These are phyloP conservation scores for Aspergillus fumigatus DNA, from an alignment of 2,329 filamentous ascomycete species.

Conservation along the genomic window DNA sequence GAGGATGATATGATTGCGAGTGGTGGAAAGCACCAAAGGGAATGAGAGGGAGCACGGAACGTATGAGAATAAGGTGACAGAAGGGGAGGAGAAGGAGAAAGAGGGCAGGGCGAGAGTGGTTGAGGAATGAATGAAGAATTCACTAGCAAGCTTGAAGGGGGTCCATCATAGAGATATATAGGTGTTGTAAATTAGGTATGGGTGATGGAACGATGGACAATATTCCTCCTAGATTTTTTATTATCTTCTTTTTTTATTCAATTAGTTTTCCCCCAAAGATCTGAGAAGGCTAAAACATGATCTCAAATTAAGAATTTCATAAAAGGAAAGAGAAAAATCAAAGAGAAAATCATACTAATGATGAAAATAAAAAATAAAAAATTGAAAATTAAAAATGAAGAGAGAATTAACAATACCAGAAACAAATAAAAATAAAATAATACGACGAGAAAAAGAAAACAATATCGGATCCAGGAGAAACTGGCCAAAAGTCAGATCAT, in stretches of 20 bases:
- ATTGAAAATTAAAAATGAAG: no score
- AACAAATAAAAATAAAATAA: slow-evolving; percentile 1
- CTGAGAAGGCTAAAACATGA: slow-evolving; percentile 1
- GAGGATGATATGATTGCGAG: not conserved
- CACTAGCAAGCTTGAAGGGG: slow-evolving; percentile 23
- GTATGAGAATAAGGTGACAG: slow-evolving; percentile 9
- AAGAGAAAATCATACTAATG: slow-evolving; percentile 4
- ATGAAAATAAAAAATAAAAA: slow-evolving; percentile 1
- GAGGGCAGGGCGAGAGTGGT: slow-evolving; percentile 14
- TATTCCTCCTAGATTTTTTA: not conserved
- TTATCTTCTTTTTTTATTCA: not conserved
- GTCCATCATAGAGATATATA: slow-evolving; percentile 33
- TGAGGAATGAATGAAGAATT: slow-evolving; percentile 22
- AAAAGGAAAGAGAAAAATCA: not conserved
- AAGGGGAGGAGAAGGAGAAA: slow-evolving; percentile 7
- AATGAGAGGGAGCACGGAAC: slow-evolving; percentile 9
- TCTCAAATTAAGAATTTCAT: slow-evolving; percentile 1
- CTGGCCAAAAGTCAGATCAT: not conserved
- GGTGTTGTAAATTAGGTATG: slow-evolving; percentile 3
- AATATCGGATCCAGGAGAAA: not conserved
- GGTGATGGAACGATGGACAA: not conserved
- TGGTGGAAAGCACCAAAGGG: slow-evolving; percentile 2
- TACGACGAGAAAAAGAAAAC: slow-evolving; percentile 7
- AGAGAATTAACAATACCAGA: slow-evolving; percentile 1
- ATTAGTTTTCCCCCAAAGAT: not conserved